A percentile compares a stretch with the other conserved stretches of the same genome.
These are phyloP conservation scores for Chlorella ohadii DNA, from an alignment of 139 green algal species.

Conservation along the genomic window DNA sequence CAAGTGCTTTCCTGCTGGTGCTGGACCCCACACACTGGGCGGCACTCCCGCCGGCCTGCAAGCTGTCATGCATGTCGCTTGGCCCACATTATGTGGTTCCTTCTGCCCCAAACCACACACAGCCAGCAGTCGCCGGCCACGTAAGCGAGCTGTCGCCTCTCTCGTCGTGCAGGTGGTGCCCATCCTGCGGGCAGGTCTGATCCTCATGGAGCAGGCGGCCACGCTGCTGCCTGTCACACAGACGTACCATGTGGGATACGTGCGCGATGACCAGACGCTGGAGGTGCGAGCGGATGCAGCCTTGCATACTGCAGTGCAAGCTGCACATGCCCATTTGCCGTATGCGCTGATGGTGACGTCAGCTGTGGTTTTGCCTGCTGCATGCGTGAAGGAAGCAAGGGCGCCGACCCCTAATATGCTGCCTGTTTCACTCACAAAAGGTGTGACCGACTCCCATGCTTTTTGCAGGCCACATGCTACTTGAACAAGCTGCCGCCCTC, in stretches of 20 bases:
- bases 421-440: background rate
- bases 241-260: conserved; percentile 94
- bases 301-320: background rate
- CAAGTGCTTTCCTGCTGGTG: conserved; percentile 1
- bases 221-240: conserved; percentile 79
- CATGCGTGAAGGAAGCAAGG: no score
- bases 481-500: conserved; percentile 93
- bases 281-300: conserved; percentile 51
- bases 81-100: no score
- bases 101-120: no score
- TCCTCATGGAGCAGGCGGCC: conserved; percentile 85
- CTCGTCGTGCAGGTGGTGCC: conserved; percentile 78
- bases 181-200: conserved; percentile 88
- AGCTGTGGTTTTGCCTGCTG: background rate
- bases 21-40: no score
- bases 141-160: no score
- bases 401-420: no score
- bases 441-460: background rate
- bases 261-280: conserved; percentile 88
- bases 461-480: conserved; percentile 81
- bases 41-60: no score
- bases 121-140: background rate
- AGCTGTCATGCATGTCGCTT: no score
- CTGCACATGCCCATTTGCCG: no score
- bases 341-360: background rate